Evolutionary conservation across 78 protist genomes (phyloP).

Genomic region (Dictyostelium firmibasis): DNA sequence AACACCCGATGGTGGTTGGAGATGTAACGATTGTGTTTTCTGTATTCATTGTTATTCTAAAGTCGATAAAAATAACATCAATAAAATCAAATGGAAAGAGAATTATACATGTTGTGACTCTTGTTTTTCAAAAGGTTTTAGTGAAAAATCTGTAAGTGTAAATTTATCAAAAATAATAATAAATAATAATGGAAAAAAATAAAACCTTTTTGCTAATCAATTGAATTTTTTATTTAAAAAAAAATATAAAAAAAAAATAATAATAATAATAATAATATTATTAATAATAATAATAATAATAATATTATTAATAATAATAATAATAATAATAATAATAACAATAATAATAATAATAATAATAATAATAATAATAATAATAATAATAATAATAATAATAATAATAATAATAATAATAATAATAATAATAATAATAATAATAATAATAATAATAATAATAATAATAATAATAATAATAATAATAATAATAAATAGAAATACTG

Average conservation of each 20-base stretch:
- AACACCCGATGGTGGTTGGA: constrained; percentile 79
- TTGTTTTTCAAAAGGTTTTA: constrained; percentile 3
- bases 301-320: too few species aligned
- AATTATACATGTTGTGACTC: constrained; percentile 43
- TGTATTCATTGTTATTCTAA: constrained; percentile 60
- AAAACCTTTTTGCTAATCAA: background rate
- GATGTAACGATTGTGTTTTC: constrained; percentile 41
- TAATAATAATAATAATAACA: too few species aligned
- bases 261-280: too few species aligned
- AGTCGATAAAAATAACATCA: background rate
- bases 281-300: too few species aligned
- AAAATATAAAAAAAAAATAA: too few species aligned
- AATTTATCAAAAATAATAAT: background rate
- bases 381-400: too few species aligned
- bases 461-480: too few species aligned
- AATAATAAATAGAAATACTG: constrained; percentile 35
- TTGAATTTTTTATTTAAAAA: background rate
- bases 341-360: too few species aligned
- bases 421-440: too few species aligned
- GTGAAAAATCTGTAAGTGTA: constrained; percentile 27
- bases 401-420: too few species aligned
- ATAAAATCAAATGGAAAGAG: constrained; percentile 12
- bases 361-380: too few species aligned
- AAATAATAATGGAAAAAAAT: background rate
- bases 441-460: too few species aligned